phyloP scores from a whole-genome alignment of 306 rosid genomes.

The Abrus precatorius region DNA sequence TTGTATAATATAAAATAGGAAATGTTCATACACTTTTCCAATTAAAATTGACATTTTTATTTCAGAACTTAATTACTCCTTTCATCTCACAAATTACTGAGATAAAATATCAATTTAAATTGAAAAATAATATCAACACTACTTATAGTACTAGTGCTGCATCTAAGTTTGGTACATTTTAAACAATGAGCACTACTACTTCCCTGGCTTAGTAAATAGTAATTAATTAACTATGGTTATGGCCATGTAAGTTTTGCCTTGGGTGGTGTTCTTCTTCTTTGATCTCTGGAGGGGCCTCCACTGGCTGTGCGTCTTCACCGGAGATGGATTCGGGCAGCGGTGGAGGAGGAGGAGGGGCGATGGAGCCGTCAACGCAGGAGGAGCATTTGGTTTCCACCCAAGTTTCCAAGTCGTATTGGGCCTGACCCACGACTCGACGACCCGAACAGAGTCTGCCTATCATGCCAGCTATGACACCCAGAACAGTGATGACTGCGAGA shows the following conservation, averaged over 20 bases:
- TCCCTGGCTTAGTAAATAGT: too few relatives aligned
- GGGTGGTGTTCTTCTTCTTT: conserved; percentile 55
- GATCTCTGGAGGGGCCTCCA: conserved; percentile 54
- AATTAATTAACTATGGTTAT: conserved; percentile 20
- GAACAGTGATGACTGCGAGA: conserved; percentile 71
- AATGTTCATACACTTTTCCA: neutral
- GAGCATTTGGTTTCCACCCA: conserved; percentile 90
- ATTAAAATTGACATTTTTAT: neutral
- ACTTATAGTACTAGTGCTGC: too few relatives aligned
- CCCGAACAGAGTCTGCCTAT: conserved; percentile 90
- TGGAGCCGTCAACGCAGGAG: conserved; percentile 75
- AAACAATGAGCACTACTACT: neutral
- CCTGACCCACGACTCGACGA: conserved; percentile 77
- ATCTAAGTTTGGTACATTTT: neutral
- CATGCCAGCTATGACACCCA: conserved; percentile 82
- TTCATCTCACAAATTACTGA: neutral
- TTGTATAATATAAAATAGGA: neutral
- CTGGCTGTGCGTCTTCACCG: conserved; percentile 30
- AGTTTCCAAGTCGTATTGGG: conserved; percentile 69
- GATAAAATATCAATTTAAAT: conserved; percentile 4
- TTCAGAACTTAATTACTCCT: neutral
- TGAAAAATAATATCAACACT: neutral
- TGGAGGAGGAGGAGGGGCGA: conserved; percentile 54
- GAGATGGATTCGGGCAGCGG: neutral
- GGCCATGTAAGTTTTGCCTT: conserved; percentile 36